Base-by-base conservation (phyloP, 176 grass and related monocot species). In the Alloteropsis semialata region DNA sequence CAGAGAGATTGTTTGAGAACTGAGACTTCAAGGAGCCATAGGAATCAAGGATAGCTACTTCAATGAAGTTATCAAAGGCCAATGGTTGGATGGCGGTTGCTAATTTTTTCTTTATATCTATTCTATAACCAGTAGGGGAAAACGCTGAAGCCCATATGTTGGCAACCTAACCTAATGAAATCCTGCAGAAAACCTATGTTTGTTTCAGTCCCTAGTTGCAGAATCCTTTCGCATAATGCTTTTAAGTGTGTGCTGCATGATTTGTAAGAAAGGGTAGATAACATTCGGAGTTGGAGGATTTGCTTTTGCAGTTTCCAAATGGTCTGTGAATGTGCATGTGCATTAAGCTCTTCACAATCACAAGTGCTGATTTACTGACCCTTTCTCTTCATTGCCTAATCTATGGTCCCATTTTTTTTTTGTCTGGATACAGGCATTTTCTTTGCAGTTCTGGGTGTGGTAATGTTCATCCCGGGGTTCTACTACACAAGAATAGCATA, bases 401-500 rank as follows among this genome's bases (percentile, higher is more conserved):
- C 53, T 62, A 7, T 43, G 24, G 5, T 18, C 6, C 34, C 27
- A 11, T 16, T 28, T 69, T 62, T 76, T 36, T 44, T 69, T 62
- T 76, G 28, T 44, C 10, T 38, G 43, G 63, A 62, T 49, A 60
- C 80, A 96, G 91, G 91, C 3, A 41, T 93, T 72, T 97, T 93
- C 86, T 97, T 97, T 83, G 87, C 88, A 10, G 76, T 93, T 65
- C 57, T 97, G 62, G 94, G 94, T 16, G 81, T 88, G 14, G 72
- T 97, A 36, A 89, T 97, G 82, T 97, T 97, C 84, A 86, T 97
- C 37, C 94, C 94, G 3, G 91, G 91, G 18, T 94, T 92, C 85
- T 97, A 97, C 87, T 97, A 94, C 87, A 88, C 91, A 60, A 91
- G 94, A 65, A 79, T 94, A 74, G 91, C 94, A n/a, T 97, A 93